Base-by-base conservation (phyloP, 352 stramenopile species). In the Pythium biforme region DNA sequence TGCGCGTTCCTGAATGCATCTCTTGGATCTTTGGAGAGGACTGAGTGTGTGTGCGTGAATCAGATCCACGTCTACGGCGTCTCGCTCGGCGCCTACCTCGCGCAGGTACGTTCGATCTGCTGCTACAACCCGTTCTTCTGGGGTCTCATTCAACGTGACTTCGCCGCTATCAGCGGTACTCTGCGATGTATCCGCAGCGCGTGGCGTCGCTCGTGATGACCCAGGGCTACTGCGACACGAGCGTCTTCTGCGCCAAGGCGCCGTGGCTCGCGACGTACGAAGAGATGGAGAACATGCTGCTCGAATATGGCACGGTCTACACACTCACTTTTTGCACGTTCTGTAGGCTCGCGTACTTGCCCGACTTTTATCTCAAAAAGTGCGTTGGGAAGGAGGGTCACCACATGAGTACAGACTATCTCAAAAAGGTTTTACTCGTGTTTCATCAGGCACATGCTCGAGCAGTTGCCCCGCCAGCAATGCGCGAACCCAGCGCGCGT, bases 301-400 rank as follows among this genome's bases (percentile, higher is more conserved):
- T 34, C 31, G 5, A 5, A 34, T 10, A 34, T 34, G 10, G 31
- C 31, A 34, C 31, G 31, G 5, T 34, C 31, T 11, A 5, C 31
- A 5, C 5, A 5, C 14, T 19, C 37, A 43, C 37, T 20, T n/a
- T 20, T 10, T n/a, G 12, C 11, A 10, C 31, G 14, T 31, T 11
- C 15, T 31, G 17, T 39, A 92, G 83, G 69, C 58, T 92, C 9
- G 68, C 76, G 8, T 80, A 79, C 50, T 77, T 90, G 71, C 83
- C 83, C 26, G 75, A 88, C 39, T 92, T 92, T 49, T 89, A 87
- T 20, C 55, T 92, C 46, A 86, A 85, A 58, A 87, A 81, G 83
- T 90, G 55, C 51, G 63, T 15, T 15, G 19, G 12, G 20, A 12
- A 20, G 26, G 31, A 2, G n/a, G n/a, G n/a, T n/a, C n/a, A n/a